Evolutionary conservation across 805 yeast species (phyloP).

Genomic region (Jamesozyma hellenica): DNA sequence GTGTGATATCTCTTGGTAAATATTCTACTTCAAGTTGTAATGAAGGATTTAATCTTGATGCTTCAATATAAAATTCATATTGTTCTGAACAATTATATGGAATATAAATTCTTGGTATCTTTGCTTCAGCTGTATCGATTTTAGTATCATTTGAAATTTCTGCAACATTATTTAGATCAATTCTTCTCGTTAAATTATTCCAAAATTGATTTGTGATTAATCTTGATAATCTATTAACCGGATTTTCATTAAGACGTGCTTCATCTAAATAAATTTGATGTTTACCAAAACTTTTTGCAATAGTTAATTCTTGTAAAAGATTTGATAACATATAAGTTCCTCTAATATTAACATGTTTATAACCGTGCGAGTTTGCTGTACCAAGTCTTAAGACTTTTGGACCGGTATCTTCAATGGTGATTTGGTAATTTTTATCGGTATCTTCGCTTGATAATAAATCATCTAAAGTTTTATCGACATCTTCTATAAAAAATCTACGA

Average conservation of each 20-base stretch:
- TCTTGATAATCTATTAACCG: constrained; percentile 65
- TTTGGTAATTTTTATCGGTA: constrained; percentile 74
- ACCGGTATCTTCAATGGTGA: constrained; percentile 74
- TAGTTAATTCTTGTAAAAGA: constrained; percentile 74
- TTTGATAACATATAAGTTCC: constrained; percentile 87
- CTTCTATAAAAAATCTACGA: constrained; percentile 50
- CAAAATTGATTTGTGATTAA: constrained; percentile 70
- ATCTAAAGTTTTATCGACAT: constrained; percentile 60
- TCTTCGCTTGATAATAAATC: constrained; percentile 68
- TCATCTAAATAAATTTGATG: constrained; percentile 72
- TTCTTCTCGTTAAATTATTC: constrained; percentile 62
- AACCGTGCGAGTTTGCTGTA: constrained; percentile 77
- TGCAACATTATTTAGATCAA: constrained; percentile 50
- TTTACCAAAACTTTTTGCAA: constrained; percentile 72
- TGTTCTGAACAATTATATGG: constrained; percentile 64
- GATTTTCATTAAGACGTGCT: constrained; percentile 73
- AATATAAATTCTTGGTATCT: constrained; percentile 64
- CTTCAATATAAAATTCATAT: constrained; percentile 51
- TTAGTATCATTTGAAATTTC: constrained; percentile 72
- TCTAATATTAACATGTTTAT: constrained; percentile 54
- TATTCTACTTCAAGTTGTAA: constrained; percentile 61
- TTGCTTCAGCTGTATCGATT: constrained; percentile 47
- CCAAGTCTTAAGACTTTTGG: constrained; percentile 69
- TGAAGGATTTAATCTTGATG: constrained; percentile 44
- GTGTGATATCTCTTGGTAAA: constrained; percentile 64